Conservation (phyloP, 495 filamentous ascomycete genomes). For the Podospora bellae-mahoneyi region DNA sequence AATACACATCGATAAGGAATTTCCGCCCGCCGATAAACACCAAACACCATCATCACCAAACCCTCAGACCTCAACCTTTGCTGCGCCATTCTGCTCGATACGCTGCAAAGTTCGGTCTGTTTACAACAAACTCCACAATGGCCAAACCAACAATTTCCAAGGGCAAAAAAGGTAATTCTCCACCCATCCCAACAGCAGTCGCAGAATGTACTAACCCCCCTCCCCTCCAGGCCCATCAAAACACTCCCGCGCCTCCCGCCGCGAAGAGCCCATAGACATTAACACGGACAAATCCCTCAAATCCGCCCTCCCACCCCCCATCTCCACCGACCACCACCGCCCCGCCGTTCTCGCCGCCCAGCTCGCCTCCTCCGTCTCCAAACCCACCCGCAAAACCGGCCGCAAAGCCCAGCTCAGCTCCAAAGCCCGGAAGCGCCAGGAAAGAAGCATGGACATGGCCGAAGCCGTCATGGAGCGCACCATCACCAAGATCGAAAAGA, state of each 20-base stretch:
- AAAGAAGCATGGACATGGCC: constrained; percentile 71
- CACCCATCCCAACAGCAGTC: background rate
- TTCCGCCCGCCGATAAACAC: background rate
- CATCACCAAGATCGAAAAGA: constrained; percentile 66
- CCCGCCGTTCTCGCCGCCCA: constrained; percentile 62
- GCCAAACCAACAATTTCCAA: constrained; percentile 42
- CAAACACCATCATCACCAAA: background rate
- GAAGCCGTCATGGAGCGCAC: constrained; percentile 66
- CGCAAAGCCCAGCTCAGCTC: constrained; percentile 57
- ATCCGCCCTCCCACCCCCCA: constrained; percentile 52
- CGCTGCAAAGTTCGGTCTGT: background rate
- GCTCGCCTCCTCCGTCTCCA: constrained; percentile 60
- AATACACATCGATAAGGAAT: background rate
- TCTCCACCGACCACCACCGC: constrained; percentile 46
- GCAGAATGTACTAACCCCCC: background rate
- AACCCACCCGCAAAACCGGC: constrained; percentile 55
- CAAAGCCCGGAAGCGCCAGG: constrained; percentile 63
- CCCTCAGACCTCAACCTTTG: background rate
- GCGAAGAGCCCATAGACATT: constrained; percentile 67
- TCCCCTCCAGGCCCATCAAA: constrained; percentile 38
- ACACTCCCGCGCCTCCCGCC: constrained; percentile 70
- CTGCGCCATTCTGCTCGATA: background rate
- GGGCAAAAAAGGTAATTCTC: constrained; percentile 37
- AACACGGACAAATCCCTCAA: constrained; percentile 74
- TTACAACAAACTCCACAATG: constrained; percentile 26